Evolutionary conservation across 2,329 filamentous ascomycete genomes (phyloP).

Genomic region (Colletotrichum musae): DNA sequence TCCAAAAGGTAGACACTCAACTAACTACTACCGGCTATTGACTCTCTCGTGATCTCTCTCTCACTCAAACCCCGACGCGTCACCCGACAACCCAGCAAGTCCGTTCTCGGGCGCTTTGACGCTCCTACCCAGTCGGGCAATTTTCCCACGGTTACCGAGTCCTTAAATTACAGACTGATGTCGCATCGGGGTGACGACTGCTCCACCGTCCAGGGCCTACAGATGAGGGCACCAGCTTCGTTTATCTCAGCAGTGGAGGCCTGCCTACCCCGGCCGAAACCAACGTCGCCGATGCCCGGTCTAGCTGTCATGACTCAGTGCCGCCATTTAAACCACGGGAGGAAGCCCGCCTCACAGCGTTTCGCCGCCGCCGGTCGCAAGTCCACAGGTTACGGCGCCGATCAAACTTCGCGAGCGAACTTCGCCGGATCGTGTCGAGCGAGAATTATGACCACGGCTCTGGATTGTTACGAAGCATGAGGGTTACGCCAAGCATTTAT

Average conservation of each 20-base stretch:
- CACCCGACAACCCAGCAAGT: not conserved
- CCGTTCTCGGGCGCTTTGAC: not conserved
- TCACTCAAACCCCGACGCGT: not conserved
- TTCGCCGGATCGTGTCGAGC: too few relatives aligned
- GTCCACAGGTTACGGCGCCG: not conserved
- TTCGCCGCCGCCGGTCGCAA: not conserved
- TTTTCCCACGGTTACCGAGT: constrained; percentile 1
- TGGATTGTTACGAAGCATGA: not conserved
- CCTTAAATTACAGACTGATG: constrained; percentile 8
- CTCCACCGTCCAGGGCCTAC: not conserved
- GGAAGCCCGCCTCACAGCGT: not conserved
- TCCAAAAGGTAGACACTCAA: too few relatives aligned
- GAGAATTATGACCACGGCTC: too few relatives aligned
- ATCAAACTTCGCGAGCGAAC: not conserved
- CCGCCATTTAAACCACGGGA: not conserved
- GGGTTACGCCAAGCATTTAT: not conserved
- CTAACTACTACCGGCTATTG: not conserved
- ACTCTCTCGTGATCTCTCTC: not conserved
- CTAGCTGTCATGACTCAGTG: constrained; percentile 15
- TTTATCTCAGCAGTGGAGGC: constrained; percentile 10
- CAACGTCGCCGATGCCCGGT: constrained; percentile 15
- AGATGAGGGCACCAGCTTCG: not conserved
- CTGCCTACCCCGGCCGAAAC: constrained; percentile 16
- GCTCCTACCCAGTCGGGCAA: too few relatives aligned
- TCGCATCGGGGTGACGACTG: not conserved